Evolutionary conservation across 768 basidiomycete species (phyloP).

Genomic region (Pleurotus sapidus): DNA sequence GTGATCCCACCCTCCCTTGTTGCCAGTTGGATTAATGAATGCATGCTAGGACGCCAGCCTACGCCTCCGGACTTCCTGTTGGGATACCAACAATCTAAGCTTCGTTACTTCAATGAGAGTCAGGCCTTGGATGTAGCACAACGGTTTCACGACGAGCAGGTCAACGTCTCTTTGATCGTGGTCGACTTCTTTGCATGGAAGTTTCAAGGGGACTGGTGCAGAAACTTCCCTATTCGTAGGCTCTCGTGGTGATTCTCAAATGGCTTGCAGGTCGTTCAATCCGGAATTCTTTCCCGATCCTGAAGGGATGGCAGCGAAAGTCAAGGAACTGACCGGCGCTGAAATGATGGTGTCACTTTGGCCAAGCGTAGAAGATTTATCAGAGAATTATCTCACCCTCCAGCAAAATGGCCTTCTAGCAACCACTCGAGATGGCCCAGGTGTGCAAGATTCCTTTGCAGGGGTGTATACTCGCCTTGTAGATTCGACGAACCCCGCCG

Average conservation of each 20-base stretch:
- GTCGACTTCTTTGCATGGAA: slow-evolving; percentile 36
- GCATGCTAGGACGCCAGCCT: slow-evolving; percentile 27
- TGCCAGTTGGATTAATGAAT: background rate
- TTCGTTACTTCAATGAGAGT: slow-evolving; percentile 33
- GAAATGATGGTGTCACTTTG: slow-evolving; percentile 38
- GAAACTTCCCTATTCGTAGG: background rate
- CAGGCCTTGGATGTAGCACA: slow-evolving; percentile 32
- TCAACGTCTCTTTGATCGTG: slow-evolving; percentile 32
- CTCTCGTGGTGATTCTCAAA: background rate
- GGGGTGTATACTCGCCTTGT: slow-evolving; percentile 33
- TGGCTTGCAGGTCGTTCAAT: slow-evolving; percentile 27
- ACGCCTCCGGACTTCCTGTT: slow-evolving; percentile 32
- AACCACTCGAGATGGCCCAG: slow-evolving; percentile 32
- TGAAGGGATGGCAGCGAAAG: slow-evolving; percentile 27
- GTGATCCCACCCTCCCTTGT: background rate
- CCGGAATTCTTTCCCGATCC: slow-evolving; percentile 32
- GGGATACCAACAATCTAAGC: slow-evolving; percentile 34
- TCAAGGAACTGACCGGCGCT: slow-evolving; percentile 31
- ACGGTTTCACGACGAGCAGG: slow-evolving; percentile 31
- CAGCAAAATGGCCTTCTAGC: slow-evolving; percentile 29
- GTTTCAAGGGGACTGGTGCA: slow-evolving; percentile 34
- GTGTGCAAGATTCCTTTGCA: slow-evolving; percentile 30
- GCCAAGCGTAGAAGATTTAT: slow-evolving; percentile 36
- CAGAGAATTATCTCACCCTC: slow-evolving; percentile 27
- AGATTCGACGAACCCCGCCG: slow-evolving; percentile 33